Percentiles rank a stretch among this genome's conserved stretches.
Evolutionary conservation across 768 basidiomycete genomes (phyloP).

Genomic region (Xanthoconium stramineum): DNA sequence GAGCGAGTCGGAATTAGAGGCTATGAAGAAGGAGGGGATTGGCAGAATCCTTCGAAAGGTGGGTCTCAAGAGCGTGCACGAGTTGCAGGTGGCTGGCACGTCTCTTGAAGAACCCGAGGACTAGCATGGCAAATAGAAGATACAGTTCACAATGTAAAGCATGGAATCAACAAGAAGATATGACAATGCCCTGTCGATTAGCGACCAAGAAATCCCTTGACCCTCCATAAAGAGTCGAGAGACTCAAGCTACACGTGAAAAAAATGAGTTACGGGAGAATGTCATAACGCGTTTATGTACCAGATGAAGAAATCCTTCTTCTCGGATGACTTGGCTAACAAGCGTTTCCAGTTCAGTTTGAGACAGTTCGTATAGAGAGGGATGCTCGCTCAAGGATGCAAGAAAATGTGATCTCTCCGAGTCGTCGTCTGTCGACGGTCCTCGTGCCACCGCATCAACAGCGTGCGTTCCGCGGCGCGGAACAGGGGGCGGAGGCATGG

Average conservation of each 20-base stretch:
- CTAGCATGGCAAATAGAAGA: background rate
- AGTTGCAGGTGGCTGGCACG: conserved; percentile 55
- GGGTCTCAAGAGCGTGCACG: conserved; percentile 64
- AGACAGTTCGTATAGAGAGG: conserved; percentile 54
- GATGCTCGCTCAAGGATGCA: conserved; percentile 41
- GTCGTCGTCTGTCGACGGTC: conserved; percentile 4
- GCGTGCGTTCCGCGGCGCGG: conserved; percentile 16
- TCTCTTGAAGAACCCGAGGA: conserved; percentile 34
- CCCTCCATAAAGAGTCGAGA: conserved; percentile 51
- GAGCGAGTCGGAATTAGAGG: conserved; percentile 71
- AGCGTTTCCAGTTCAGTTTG: conserved; percentile 50
- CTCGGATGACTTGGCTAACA: conserved; percentile 60
- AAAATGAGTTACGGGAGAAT: conserved; percentile 10
- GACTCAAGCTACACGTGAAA: conserved; percentile 44
- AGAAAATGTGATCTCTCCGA: conserved; percentile 26
- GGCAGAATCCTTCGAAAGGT: conserved; percentile 62
- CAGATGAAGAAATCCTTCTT: conserved; percentile 76
- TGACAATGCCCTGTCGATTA: conserved; percentile 3
- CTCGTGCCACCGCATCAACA: conserved; percentile 1
- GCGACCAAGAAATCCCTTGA: conserved; percentile 38
- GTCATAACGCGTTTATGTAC: conserved; percentile 36
- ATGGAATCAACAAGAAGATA: background rate
- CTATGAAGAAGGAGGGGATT: conserved; percentile 61
- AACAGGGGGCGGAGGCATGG: conserved; percentile 32
- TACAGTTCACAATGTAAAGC: background rate